Evolutionary conservation across 1,284 basidiomycete species (phyloP), one percentile per base, ranked within the genome.

Genomic region (Cyathus olla): DNA sequence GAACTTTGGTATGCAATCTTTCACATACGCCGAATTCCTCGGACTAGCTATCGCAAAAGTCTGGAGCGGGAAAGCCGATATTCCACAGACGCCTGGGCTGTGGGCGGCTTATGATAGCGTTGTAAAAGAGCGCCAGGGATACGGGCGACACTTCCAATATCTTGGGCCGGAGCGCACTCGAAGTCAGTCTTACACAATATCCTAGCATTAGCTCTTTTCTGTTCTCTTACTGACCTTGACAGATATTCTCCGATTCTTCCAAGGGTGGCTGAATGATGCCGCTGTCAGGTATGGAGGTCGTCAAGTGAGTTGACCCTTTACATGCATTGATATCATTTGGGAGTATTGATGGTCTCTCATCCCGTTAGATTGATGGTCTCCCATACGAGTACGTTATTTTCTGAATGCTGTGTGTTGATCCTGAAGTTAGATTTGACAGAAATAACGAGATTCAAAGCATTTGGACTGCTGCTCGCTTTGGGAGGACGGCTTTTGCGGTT

Each of bases 1-100:
- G 60, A 81, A 80, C 64, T 67, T 72, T 57, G 79, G 79, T 11
- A 80, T 79, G 68, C 76, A 78, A 62, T 74, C 79, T 1, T 80
- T 81, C 61, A 74, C 72, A 1, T 78, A 78, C 52, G 67, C 73
- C n/a, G 79, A 81, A 60, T 81, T 77, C 50, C 59, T 75, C 5
- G 69, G 76, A 13, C 64, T 80, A 1, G 77, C 79, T 3, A 63
- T 78, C 19, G 75, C 77, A 3, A 80, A 77, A 61, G 74, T 81
- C 1, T 82, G 79, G 80, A 59, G 67, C 5, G 64, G 70, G 6
- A 73, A 71, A 27, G 80, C 80, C 0, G 64, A 76, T 22, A 68
- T 81, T 19, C 77, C 79, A 0, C 60, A 60, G 19, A 72, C 68
- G 8, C 44, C 63, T 5, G 71, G 72, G 49, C 64, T 79, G 51